A percentile compares a stretch with the other conserved stretches of the same genome.
Evolutionary conservation across 805 yeast species (phyloP).

Genomic region (Spathaspora arborariae): DNA sequence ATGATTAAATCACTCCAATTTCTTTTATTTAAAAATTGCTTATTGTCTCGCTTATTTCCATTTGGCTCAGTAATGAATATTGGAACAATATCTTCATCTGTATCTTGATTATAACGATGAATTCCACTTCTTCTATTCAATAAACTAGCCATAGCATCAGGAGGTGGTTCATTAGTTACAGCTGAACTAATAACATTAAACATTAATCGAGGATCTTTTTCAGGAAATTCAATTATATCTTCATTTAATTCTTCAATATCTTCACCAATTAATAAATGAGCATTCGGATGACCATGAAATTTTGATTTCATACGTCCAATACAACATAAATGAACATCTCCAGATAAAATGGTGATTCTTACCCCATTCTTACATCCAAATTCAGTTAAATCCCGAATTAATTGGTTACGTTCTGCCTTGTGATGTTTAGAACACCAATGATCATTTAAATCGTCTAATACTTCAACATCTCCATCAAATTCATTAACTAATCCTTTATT

Average conservation of each 20-base stretch:
- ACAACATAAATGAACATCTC: slow-evolving; percentile 91
- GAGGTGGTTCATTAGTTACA: slow-evolving; percentile 90
- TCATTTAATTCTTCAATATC: slow-evolving; percentile 29
- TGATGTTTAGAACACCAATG: slow-evolving; percentile 95
- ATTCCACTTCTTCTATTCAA: slow-evolving; percentile 62
- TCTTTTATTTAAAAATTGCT: slow-evolving; percentile 58
- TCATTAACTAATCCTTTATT: slow-evolving; percentile 79
- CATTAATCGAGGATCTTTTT: slow-evolving; percentile 69
- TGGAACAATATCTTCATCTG: slow-evolving; percentile 81
- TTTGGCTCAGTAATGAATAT: slow-evolving; percentile 60
- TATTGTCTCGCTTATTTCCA: slow-evolving; percentile 45
- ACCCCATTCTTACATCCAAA: slow-evolving; percentile 63
- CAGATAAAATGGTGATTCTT: slow-evolving; percentile 80
- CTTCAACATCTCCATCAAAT: slow-evolving; percentile 88
- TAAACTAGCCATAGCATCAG: slow-evolving; percentile 75
- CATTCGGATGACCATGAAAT: slow-evolving; percentile 30
- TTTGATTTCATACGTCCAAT: slow-evolving; percentile 71
- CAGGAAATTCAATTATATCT: slow-evolving; percentile 47
- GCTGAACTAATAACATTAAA: slow-evolving; percentile 88
- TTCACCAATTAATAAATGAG: slow-evolving; percentile 16
- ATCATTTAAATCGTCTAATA: slow-evolving; percentile 89
- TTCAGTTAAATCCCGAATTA: slow-evolving; percentile 57
- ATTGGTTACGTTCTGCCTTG: slow-evolving; percentile 75
- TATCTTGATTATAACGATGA: slow-evolving; percentile 61
- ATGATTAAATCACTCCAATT: slow-evolving; percentile 72